Conservation (phyloP, 192 early-diverging fungal genomes). For the Thamnidium elegans region DNA sequence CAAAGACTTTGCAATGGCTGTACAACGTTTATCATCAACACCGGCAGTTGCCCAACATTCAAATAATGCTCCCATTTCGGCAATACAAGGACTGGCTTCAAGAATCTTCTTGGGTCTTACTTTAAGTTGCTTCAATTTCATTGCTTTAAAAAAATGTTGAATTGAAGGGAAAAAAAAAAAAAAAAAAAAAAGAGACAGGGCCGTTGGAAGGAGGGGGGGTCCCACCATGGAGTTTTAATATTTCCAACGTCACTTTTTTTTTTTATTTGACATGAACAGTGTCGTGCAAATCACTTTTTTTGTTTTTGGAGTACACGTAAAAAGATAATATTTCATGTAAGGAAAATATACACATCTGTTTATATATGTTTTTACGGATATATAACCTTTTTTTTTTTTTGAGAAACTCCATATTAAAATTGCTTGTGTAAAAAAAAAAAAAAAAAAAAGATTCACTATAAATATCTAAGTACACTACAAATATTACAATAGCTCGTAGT, state of each 20-base stretch:
- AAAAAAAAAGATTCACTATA: no score
- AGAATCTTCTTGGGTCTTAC: conserved; percentile 55
- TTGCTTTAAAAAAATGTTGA: conserved; percentile 11
- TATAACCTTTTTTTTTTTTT: no score
- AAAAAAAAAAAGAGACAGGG: conserved; percentile 11
- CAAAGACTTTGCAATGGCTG: conserved; percentile 46
- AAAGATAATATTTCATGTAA: no score
- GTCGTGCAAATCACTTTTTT: no score
- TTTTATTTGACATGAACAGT: no score
- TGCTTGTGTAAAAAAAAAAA: no score
- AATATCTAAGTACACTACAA: no score
- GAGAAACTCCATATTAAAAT: no score
- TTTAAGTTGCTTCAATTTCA: conserved; percentile 62
- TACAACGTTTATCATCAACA: conserved; percentile 53
- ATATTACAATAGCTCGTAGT: no score
- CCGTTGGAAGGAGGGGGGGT: not conserved
- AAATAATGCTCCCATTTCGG: conserved; percentile 58
- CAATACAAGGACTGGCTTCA: conserved; percentile 52
- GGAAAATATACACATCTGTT: no score
- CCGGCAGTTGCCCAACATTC: conserved; percentile 57
- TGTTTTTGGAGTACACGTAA: no score
- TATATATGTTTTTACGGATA: no score
- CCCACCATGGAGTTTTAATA: not conserved
- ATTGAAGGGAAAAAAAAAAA: conserved; percentile 5
- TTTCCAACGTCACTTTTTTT: not conserved